A percentile compares a stretch with the other conserved stretches of the same genome.
These are phyloP conservation scores for Theobroma grandiflorum DNA, from an alignment of 441 rosid species.

Conservation along the genomic window DNA sequence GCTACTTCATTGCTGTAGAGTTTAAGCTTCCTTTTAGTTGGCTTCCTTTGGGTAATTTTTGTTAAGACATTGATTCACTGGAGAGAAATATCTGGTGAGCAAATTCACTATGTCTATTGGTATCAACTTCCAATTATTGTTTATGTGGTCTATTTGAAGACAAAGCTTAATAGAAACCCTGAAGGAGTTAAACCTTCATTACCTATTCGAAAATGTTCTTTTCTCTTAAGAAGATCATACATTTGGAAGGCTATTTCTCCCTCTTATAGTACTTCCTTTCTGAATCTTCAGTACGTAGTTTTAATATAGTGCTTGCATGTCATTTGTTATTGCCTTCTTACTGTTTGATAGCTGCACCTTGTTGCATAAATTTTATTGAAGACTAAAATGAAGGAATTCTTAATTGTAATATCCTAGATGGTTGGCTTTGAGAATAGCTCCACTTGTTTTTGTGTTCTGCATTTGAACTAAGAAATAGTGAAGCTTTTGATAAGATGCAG, in stretches of 20 bases:
- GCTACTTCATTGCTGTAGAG: constrained; percentile 4
- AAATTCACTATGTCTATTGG: constrained; percentile 2
- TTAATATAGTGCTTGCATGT: background rate
- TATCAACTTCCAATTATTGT: background rate
- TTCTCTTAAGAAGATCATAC: background rate
- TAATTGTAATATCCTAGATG: constrained; percentile 5
- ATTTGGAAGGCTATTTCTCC: background rate
- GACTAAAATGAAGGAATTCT: constrained; percentile 3
- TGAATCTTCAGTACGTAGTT: background rate
- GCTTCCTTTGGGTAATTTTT: background rate
- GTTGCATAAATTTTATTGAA: background rate
- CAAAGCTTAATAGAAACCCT: constrained; percentile 4
- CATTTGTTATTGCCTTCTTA: background rate
- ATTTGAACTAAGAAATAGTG: background rate
- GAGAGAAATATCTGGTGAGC: constrained; percentile 18
- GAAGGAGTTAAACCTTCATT: constrained; percentile 15
- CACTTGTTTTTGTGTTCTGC: background rate
- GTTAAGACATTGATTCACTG: constrained; percentile 9
- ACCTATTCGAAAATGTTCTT: constrained; percentile 5
- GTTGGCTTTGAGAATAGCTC: background rate
- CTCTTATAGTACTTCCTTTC: background rate
- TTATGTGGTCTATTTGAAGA: background rate
- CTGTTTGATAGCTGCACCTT: constrained; percentile 11
- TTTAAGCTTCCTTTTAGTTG: background rate
- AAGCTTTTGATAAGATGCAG: constrained; percentile 14